These are phyloP conservation scores for Boeremia exigua DNA, from an alignment of 2,329 filamentous ascomycete species.

Conservation along the genomic window DNA sequence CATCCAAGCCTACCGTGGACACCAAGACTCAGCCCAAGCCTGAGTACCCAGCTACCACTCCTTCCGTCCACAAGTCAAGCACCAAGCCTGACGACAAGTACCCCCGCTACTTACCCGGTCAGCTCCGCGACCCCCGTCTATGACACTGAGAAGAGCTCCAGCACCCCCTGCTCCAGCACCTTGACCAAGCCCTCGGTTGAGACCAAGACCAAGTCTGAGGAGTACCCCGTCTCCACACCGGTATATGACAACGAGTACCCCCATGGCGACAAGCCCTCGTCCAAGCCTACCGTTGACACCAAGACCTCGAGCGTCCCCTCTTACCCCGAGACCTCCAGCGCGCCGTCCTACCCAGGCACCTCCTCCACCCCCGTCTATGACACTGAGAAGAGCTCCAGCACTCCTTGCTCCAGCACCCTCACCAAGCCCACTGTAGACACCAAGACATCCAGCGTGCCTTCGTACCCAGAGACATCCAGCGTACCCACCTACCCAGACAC, in stretches of 20 bases:
- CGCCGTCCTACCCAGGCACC: background rate
- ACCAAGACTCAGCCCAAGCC: slow-evolving; percentile 1
- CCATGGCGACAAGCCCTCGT: background rate
- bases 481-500: background rate
- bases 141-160: background rate
- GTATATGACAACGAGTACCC: background rate
- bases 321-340: slow-evolving; percentile 1
- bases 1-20: background rate
- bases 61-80: background rate
- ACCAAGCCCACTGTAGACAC: background rate
- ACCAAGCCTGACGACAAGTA: slow-evolving; percentile 1
- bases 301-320: background rate
- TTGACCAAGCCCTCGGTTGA: background rate
- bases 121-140: slow-evolving; percentile 1
- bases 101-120: background rate
- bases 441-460: background rate
- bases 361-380: background rate
- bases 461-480: slow-evolving; percentile 4
- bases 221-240: background rate
- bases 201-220: slow-evolving; percentile 6
- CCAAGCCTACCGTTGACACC: background rate
- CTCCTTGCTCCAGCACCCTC: slow-evolving; percentile 4
- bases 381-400: background rate
- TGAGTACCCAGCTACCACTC: background rate
- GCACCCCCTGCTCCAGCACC: slow-evolving; percentile 6